These are phyloP conservation scores for Gymnopus androsaceus DNA, from an alignment of 1,284 basidiomycete genomes.

Conservation along the genomic window DNA sequence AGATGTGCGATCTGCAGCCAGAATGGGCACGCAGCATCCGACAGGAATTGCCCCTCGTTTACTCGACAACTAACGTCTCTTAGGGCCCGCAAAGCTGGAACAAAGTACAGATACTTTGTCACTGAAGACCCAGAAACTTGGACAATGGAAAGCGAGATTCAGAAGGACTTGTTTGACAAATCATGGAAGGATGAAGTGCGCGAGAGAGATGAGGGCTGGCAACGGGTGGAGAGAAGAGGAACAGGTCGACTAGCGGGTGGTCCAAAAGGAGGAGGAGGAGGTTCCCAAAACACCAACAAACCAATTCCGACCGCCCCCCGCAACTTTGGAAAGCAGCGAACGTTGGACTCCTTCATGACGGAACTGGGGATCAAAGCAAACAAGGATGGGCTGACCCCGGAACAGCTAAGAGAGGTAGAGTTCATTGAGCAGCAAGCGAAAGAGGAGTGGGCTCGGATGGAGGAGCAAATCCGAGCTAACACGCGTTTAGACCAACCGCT, in stretches of 20 bases:
- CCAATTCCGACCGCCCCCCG: too few relatives aligned
- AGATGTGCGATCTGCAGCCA: constrained; percentile 12
- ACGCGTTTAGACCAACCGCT: background rate
- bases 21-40: constrained; percentile 17
- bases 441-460: too few relatives aligned
- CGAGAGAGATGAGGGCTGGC: background rate
- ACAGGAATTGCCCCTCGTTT: constrained; percentile 15
- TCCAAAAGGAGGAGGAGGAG: background rate
- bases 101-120: constrained; percentile 18
- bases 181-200: background rate
- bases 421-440: too few relatives aligned
- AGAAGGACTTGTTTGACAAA: background rate
- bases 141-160: background rate
- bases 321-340: too few relatives aligned
- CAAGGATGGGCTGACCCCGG: too few relatives aligned
- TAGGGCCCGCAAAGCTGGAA: constrained; percentile 6
- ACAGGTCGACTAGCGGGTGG: background rate
- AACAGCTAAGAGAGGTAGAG: too few relatives aligned
- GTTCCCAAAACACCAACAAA: too few relatives aligned
- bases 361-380: too few relatives aligned
- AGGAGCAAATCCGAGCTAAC: too few relatives aligned
- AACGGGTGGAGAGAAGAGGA: background rate
- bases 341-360: too few relatives aligned
- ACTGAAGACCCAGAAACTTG: constrained; percentile 12
- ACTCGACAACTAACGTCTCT: background rate